Evolutionary conservation across 106 monocot species (phyloP), one percentile per base, ranked within the genome.

Genomic region (Acorus gramineus): DNA sequence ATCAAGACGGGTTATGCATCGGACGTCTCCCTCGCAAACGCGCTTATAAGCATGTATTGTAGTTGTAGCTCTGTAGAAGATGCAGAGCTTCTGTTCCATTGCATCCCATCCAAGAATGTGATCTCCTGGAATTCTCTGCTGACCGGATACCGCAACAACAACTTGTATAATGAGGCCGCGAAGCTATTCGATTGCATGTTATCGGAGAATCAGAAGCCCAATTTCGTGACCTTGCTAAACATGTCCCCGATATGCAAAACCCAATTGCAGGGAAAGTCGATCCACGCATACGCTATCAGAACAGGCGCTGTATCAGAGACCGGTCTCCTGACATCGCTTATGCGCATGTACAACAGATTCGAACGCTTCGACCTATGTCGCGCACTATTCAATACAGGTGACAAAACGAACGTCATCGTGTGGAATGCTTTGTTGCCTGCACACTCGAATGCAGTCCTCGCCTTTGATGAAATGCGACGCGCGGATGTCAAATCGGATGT

Each of bases 371-470:
- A 58, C 42, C 72, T 58, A 49, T 89, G 82, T 49, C 5, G 51
- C 54, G 13, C 48, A 0, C 68, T 89, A 43, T 89, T 89, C 60
- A 42, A 77, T 9, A 62, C 52, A 61, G 69, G 74, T 2, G 63
- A 85, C 61, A 74, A 81, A 62, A 63, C 45, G 63, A 84, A 84
- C 49, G 28, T 78, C 3, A 64, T 71, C 7, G 49, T 63, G 47
- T 87, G 92, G 92, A 92, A 87, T 62, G 60, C 82, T 7, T 65
- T 80, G 69, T 71, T 92, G 63, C 80, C 84, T 3, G 67, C 46
- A 67, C 70, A 12, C 53, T 78, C 43, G 14, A 57, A 51, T 42
- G 74, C 76, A 50, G 14, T 86, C 47, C 9, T 12, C 63, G 60
- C 48, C 12, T 91, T 86, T 62, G 61, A 47, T 11, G 66, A 87